phyloP scores from a whole-genome alignment of 495 filamentous ascomycete species.

The Hamigera avellanea region DNA sequence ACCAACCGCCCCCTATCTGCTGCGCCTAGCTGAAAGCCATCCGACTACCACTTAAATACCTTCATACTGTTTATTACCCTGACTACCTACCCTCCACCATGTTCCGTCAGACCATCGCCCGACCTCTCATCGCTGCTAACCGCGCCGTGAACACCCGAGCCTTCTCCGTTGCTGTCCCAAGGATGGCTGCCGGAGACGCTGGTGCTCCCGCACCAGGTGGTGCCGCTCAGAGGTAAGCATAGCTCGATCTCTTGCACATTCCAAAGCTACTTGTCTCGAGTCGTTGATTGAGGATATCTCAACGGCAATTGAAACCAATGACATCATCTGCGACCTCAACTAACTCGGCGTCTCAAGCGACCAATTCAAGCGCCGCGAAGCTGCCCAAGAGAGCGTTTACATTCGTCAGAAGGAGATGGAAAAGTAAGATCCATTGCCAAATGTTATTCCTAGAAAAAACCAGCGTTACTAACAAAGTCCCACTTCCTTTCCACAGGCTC shows the following conservation, averaged over 20 bases:
- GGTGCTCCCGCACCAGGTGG: constrained; percentile 44
- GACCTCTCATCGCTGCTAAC: constrained; percentile 42
- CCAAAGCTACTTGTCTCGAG: background rate
- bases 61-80: too few species aligned
- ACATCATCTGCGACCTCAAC: constrained; percentile 7
- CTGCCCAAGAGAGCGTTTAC: constrained; percentile 71
- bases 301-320: too few species aligned
- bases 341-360: constrained; percentile 44
- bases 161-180: constrained; percentile 51
- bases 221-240: constrained; percentile 20
- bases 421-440: constrained; percentile 52
- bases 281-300: too few species aligned
- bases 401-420: constrained; percentile 74
- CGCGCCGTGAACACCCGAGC: constrained; percentile 39
- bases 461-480: constrained; percentile 1
- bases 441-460: background rate
- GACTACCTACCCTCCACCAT: constrained; percentile 28
- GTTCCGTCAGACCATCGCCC: constrained; percentile 53
- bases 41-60: too few species aligned
- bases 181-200: constrained; percentile 58
- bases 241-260: constrained; percentile 1
- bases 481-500: constrained; percentile 35
- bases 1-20: too few species aligned
- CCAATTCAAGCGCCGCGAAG: constrained; percentile 82
- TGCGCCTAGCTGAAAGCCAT: too few species aligned